A percentile compares a stretch with the other conserved stretches of the same genome.
phyloP scores from a whole-genome alignment of 192 early-diverging fungal genomes.

The Podila epicladia region DNA sequence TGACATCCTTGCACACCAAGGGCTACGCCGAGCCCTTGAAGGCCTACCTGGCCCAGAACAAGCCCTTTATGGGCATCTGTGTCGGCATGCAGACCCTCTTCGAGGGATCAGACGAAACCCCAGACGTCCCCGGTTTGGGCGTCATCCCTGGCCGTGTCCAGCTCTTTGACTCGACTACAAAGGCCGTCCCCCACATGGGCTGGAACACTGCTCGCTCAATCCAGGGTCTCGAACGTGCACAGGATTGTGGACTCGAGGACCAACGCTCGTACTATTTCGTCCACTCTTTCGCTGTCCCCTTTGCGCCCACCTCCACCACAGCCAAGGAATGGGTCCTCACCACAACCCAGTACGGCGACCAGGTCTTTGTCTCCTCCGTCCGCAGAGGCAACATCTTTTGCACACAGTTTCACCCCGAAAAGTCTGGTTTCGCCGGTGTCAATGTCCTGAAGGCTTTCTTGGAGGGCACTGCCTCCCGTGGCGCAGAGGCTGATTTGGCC shows the following conservation, averaged over 20 bases:
- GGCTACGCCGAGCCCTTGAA: conserved; percentile 86
- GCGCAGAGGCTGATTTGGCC: conserved; percentile 14
- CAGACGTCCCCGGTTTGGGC: conserved; percentile 81
- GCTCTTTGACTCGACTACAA: conserved; percentile 72
- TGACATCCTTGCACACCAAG: conserved; percentile 76
- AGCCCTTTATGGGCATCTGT: conserved; percentile 98
- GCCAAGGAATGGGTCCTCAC: conserved; percentile 80
- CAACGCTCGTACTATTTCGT: conserved; percentile 93
- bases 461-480: conserved; percentile 49
- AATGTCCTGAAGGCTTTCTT: conserved; percentile 86
- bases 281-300: conserved; percentile 92
- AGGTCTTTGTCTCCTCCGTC: conserved; percentile 86
- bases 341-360: conserved; percentile 89
- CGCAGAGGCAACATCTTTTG: conserved; percentile 91
- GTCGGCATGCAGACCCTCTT: conserved; percentile 98
- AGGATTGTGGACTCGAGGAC: conserved; percentile 27
- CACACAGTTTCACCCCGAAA: conserved; percentile 99
- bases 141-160: conserved; percentile 78
- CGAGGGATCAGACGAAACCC: conserved; percentile 90
- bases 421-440: conserved; percentile 91
- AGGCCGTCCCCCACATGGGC: conserved; percentile 98
- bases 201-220: conserved; percentile 82
- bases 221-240: conserved; percentile 34
- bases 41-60: conserved; percentile 84
- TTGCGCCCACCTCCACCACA: conserved; percentile 44